These are phyloP conservation scores for Nemania sp. DNA, from an alignment of 2,329 filamentous ascomycete genomes.

Conservation along the genomic window DNA sequence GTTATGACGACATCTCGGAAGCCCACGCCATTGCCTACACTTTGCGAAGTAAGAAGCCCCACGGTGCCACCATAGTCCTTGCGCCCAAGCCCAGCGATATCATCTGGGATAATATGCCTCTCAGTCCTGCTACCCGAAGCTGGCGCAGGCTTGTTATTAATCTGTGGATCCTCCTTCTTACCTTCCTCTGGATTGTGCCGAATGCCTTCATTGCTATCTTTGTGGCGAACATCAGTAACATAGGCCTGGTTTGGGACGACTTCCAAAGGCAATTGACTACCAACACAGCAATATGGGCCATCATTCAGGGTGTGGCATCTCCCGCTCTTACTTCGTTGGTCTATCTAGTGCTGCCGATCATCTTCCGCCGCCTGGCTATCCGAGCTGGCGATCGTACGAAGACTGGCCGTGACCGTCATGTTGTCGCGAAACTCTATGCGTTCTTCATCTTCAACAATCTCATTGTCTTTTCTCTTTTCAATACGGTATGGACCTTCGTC, in stretches of 20 bases:
- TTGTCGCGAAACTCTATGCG: conserved; percentile 84
- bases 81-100: conserved; percentile 88
- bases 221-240: conserved; percentile 79
- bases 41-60: conserved; percentile 76
- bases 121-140: conserved; percentile 68
- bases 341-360: conserved; percentile 84
- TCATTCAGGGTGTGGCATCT: conserved; percentile 89
- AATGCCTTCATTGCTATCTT: conserved; percentile 96
- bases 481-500: conserved; percentile 76
- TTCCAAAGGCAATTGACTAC: conserved; percentile 68
- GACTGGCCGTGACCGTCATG: conserved; percentile 87
- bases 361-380: conserved; percentile 86
- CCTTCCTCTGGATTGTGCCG: conserved; percentile 83
- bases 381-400: conserved; percentile 88
- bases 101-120: conserved; percentile 90
- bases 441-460: conserved; percentile 99
- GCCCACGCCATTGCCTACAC: conserved; percentile 86
- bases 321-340: conserved; percentile 85
- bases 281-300: conserved; percentile 73
- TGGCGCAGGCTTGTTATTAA: conserved; percentile 79
- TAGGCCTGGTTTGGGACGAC: conserved; percentile 76
- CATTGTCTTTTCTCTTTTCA: conserved; percentile 90
- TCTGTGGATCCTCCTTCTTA: conserved; percentile 80
- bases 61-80: conserved; percentile 74
- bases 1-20: conserved; percentile 84